Conservation (phyloP, 805 yeast species). For the Pichia cabralensis region DNA sequence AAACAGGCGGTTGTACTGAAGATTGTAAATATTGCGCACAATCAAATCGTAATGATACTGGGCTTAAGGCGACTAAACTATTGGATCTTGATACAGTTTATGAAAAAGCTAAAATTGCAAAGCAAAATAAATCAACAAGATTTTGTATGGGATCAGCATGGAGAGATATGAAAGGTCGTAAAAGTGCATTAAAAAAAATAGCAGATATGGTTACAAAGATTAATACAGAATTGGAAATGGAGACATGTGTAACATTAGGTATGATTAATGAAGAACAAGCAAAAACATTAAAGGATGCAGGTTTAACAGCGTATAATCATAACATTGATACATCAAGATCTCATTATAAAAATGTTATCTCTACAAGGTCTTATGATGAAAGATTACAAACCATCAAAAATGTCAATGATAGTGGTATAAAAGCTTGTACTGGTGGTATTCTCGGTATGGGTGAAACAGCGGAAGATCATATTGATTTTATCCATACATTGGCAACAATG, state of each 20-base stretch:
- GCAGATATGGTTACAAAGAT: slow-evolving; percentile 55
- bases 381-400: slow-evolving; percentile 55
- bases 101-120: slow-evolving; percentile 54
- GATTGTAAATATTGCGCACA: slow-evolving; percentile 80
- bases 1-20: slow-evolving; percentile 75
- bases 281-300: slow-evolving; percentile 47
- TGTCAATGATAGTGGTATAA: slow-evolving; percentile 49
- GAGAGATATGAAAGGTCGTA: slow-evolving; percentile 77
- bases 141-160: slow-evolving; percentile 86
- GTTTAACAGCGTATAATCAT: slow-evolving; percentile 75
- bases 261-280: slow-evolving; percentile 67
- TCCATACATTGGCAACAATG: slow-evolving; percentile 59
- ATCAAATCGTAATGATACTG: slow-evolving; percentile 59
- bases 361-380: slow-evolving; percentile 65
- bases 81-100: slow-evolving; percentile 53
- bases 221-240: slow-evolving; percentile 52
- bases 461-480: slow-evolving; percentile 60
- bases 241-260: slow-evolving; percentile 73
- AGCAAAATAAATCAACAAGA: slow-evolving; percentile 61
- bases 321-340: slow-evolving; percentile 74
- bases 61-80: slow-evolving; percentile 59
- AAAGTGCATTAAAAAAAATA: slow-evolving; percentile 52
- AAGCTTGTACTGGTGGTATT: slow-evolving; percentile 73
- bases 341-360: slow-evolving; percentile 61
- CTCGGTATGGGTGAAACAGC: slow-evolving; percentile 68